Base-by-base conservation (phyloP, 352 stramenopile genomes). In the Vaucheria bursata region DNA sequence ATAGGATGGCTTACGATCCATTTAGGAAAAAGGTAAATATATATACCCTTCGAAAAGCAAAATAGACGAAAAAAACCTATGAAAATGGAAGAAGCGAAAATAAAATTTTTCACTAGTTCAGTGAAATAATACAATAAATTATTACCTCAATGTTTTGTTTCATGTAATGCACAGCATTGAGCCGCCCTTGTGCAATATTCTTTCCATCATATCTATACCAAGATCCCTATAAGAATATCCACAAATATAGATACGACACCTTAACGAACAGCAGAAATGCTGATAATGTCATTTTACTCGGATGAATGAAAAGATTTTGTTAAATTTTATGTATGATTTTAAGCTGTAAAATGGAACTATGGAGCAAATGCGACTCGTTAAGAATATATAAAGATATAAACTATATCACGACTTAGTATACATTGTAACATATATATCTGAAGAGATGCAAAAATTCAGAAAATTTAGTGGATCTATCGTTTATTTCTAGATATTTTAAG, bases 121-220 rank as follows among this genome's bases (percentile, higher is more conserved):
- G n/a, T n/a, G n/a, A n/a, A n/a, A n/a, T n/a, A n/a, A n/a, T n/a
- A n/a, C n/a, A 7, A 2, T 7, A 68, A 31, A 7, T 7, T 37
- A 2, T 8, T 68, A 68, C 53, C 53, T 68, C 53, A 7, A 34
- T 31, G 53, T 78, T 81, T 40, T 81, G 67, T 71, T 81, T 81
- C 6, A 81, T 53, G 70, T 77, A 52, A 8, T 71, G 67, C 50
- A 81, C 75, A 1, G 75, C 74, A 71, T 81, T 81, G 37, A 81
- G 40, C 8, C 75, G 66, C 7, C 75, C 75, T 71, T 81, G 69
- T 12, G 70, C 64, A 0, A 82, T 12, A 40, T 82, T 82, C n/a
- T 80, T 72, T 39, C 77, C 77, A 2, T 82, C 45, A 73, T 79
- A 82, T 64, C 70, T 66, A 69, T 82, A 82, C 77, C 77, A 82